Base-by-base conservation (phyloP, 768 basidiomycete genomes). In the Pleurotus djamor region DNA sequence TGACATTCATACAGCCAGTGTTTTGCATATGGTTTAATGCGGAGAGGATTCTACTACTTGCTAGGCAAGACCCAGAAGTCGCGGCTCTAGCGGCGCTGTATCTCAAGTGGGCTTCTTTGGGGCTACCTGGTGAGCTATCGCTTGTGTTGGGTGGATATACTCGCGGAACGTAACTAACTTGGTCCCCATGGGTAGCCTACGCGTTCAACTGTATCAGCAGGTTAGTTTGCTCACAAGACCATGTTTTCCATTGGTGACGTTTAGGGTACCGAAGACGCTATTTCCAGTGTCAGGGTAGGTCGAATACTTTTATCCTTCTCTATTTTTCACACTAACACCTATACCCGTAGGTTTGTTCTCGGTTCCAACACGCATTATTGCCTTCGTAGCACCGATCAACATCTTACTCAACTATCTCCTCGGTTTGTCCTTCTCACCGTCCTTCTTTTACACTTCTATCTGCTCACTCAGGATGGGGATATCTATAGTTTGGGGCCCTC, bases 351-450 rank as follows among this genome's bases (percentile, higher is more conserved):
- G 52, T 32, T 76, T 96, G n/a, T 94, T 97, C 72, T 75, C 82
- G 14, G 82, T 94, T 4, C 94, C 96, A 0, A 95, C 94, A 0
- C 85, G 87, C 60, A 89, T 96, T 59, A 87, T 91, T 47, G 70
- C 91, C 58, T 73, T 91, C 21, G 84, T 94, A n/a, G 92, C 95
- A 0, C 96, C 95, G 0, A 74, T 92, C 64, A 98, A 98, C 65
- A 85, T 85, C 3, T 59, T 90, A 5, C 77, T 96, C 7, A 96
- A 94, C 68, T 97, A 86, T 68, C 62, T 92, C 1, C 83, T 98
- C 14, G 93, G 89, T 89, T 66, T 16, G 76, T 63, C 17, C 44
- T 34, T 10, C 36, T 17, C n/a, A 7, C 52, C 13, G 41, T 17
- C 32, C 44, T 28, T 28, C 3, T 28, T 28, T 28, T 28, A 28